phyloP scores from a whole-genome alignment of 768 basidiomycete genomes.

The Hygrophorus russula region DNA sequence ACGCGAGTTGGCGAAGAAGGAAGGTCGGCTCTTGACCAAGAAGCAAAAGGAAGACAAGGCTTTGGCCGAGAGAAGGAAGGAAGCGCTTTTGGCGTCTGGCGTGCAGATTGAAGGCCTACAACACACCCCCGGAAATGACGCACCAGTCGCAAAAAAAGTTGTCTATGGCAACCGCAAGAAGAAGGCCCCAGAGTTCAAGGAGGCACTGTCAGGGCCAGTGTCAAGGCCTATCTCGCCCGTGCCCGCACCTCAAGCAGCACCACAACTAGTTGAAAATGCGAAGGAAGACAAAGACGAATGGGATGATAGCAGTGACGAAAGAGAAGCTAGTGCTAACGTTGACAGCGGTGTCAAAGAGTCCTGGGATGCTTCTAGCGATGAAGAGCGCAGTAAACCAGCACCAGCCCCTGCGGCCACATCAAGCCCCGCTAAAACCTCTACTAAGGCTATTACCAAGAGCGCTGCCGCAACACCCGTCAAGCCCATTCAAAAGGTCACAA shows the following conservation, averaged over 20 bases:
- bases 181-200: slow-evolving; percentile 43
- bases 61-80: slow-evolving; percentile 80
- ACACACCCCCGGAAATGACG: slow-evolving; percentile 31
- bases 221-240: slow-evolving; percentile 45
- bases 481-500: slow-evolving; percentile 4
- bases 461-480: not conserved
- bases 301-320: slow-evolving; percentile 62
- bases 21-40: slow-evolving; percentile 91
- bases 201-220: slow-evolving; percentile 39
- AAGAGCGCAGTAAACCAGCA: slow-evolving; percentile 20
- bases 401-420: slow-evolving; percentile 7
- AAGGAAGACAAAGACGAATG: slow-evolving; percentile 41
- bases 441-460: no score
- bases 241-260: slow-evolving; percentile 22
- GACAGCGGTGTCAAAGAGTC: slow-evolving; percentile 26
- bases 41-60: slow-evolving; percentile 93
- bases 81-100: slow-evolving; percentile 84
- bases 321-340: slow-evolving; percentile 15
- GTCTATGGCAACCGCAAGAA: slow-evolving; percentile 81
- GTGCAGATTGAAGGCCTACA: slow-evolving; percentile 86
- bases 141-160: slow-evolving; percentile 53
- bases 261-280: slow-evolving; percentile 15
- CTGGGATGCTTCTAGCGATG: slow-evolving; percentile 43
- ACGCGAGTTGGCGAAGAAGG: slow-evolving; percentile 83
- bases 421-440: not conserved